Evolutionary conservation across 208 protist species (phyloP).

Genomic region (Leishmania guyanensis): DNA sequence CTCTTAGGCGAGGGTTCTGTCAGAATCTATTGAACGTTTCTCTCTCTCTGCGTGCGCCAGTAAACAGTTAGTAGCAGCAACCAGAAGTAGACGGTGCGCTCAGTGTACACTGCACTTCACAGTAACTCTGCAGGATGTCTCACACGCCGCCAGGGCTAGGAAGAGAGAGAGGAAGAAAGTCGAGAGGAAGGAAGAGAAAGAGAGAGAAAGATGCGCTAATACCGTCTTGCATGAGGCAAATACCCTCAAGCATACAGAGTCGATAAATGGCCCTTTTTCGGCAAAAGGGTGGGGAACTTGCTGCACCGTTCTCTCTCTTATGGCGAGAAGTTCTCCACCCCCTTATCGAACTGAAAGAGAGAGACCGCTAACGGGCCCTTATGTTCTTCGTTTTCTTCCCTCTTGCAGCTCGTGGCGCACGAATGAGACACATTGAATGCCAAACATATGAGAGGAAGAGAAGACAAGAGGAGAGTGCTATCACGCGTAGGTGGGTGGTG

Average conservation of each 20-base stretch:
- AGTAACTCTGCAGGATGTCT: neutral
- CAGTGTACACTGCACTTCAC: neutral
- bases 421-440: neutral
- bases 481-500: no score
- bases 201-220: conserved; percentile 13
- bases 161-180: neutral
- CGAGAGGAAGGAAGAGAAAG: neutral
- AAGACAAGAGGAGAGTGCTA: neutral
- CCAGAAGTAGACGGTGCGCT: neutral
- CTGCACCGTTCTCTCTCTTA: no score
- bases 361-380: neutral
- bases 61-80: neutral
- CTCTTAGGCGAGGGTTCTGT: neutral
- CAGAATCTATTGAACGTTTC: neutral
- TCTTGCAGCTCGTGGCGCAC: neutral
- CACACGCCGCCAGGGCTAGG: neutral
- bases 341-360: neutral
- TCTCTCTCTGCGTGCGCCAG: neutral
- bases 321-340: no score
- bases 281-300: no score
- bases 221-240: neutral
- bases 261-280: neutral
- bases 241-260: neutral
- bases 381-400: neutral
- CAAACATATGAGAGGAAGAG: neutral